A percentile compares a stretch with the other conserved stretches of the same genome.
These are phyloP conservation scores for Smallanthus sonchifolius DNA, from an alignment of 129 eudicot genomes.

Conservation along the genomic window DNA sequence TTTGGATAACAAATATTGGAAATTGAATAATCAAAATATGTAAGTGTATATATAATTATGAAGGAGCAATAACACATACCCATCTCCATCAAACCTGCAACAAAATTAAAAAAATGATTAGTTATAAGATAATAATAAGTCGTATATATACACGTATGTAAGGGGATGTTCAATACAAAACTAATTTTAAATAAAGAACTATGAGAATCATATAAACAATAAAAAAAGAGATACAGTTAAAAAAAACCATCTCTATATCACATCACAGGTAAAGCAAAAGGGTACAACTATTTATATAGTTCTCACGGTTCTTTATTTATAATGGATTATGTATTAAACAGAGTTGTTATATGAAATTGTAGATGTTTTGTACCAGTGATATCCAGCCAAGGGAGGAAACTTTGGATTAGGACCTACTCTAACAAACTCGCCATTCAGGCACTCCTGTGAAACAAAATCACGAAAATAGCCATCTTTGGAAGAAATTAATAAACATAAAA, in stretches of 20 bases:
- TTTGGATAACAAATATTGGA: background rate
- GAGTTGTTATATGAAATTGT: no score
- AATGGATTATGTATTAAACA: no score
- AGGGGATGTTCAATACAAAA: background rate
- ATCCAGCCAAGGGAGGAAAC: slow-evolving; percentile 92
- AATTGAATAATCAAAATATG: background rate
- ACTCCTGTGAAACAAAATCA: slow-evolving; percentile 68
- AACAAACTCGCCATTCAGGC: slow-evolving; percentile 94
- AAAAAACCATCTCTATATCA: no score
- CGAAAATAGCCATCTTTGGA: slow-evolving; percentile 15
- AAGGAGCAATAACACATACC: slow-evolving; percentile 51
- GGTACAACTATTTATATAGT: no score
- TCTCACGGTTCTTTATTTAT: no score
- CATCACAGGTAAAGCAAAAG: no score
- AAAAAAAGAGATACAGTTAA: no score
- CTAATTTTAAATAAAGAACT: no score
- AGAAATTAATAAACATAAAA: background rate
- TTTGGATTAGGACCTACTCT: slow-evolving; percentile 96
- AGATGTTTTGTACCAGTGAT: no score
- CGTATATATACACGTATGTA: no score
- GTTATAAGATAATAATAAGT: no score
- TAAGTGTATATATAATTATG: background rate
- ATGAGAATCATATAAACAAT: no score
- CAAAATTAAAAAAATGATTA: background rate
- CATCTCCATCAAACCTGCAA: slow-evolving; percentile 99